These are phyloP conservation scores for Dipodascopsis tothii DNA, from an alignment of 805 yeast genomes.

Conservation along the genomic window DNA sequence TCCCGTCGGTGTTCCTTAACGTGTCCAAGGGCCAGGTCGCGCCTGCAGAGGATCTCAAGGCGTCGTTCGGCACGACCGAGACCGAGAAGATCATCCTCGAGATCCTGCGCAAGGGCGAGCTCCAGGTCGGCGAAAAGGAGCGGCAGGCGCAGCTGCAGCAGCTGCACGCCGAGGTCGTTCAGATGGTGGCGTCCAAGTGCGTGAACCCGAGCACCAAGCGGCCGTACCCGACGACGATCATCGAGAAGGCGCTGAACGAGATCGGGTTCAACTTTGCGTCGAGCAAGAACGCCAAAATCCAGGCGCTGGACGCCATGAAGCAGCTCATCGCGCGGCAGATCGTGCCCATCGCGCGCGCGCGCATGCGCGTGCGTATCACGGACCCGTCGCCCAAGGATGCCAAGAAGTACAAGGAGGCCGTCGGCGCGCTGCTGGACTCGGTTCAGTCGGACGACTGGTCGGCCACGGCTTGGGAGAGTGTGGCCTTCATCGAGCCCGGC, in stretches of 20 bases:
- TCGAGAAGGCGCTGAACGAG: slow-evolving; percentile 67
- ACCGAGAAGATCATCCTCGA: slow-evolving; percentile 68
- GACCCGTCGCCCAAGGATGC: slow-evolving; percentile 46
- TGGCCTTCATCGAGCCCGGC: slow-evolving; percentile 78
- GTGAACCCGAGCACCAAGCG: slow-evolving; percentile 83
- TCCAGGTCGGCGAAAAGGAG: slow-evolving; percentile 90
- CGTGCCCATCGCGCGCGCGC: slow-evolving; percentile 89
- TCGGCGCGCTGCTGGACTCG: slow-evolving; percentile 39
- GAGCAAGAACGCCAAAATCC: slow-evolving; percentile 69
- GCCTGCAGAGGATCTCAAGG: slow-evolving; percentile 68
- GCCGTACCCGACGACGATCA: slow-evolving; percentile 90
- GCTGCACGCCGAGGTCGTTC: slow-evolving; percentile 72
- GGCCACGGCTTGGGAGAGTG: slow-evolving; percentile 44
- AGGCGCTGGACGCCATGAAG: slow-evolving; percentile 86
- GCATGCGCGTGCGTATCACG: slow-evolving; percentile 74
- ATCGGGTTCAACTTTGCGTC: slow-evolving; percentile 72
- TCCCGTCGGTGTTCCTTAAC: slow-evolving; percentile 86
- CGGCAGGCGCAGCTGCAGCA: slow-evolving; percentile 67
- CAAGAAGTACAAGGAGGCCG: slow-evolving; percentile 37
- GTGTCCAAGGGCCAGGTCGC: slow-evolving; percentile 95
- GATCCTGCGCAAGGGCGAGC: slow-evolving; percentile 83
- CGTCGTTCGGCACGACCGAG: slow-evolving; percentile 69
- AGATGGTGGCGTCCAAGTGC: slow-evolving; percentile 79
- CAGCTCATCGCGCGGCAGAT: slow-evolving; percentile 67
- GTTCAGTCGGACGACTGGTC: slow-evolving; percentile 38